phyloP scores from a whole-genome alignment of 2,329 filamentous ascomycete genomes.

The Paracamarosporium sp. region DNA sequence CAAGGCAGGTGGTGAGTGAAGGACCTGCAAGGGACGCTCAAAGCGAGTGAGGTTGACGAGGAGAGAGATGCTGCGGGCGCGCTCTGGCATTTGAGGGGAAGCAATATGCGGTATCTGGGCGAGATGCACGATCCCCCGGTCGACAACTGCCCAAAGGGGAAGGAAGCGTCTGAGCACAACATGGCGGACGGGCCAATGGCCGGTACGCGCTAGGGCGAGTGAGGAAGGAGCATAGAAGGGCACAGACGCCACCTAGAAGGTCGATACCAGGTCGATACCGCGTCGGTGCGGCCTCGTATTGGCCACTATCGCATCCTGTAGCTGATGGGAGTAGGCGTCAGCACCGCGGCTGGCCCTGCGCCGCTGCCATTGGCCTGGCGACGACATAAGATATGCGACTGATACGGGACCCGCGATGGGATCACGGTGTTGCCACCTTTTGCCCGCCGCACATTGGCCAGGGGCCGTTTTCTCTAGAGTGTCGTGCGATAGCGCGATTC shows the following conservation, averaged over 20 bases:
- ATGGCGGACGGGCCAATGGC: background rate
- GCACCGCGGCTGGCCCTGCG: background rate
- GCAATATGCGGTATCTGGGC: conserved; percentile 9
- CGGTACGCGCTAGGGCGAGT: background rate
- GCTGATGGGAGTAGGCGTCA: background rate
- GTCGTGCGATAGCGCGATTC: conserved; percentile 5
- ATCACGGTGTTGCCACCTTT: background rate
- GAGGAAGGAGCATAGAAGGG: background rate
- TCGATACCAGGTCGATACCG: background rate
- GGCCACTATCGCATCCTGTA: conserved; percentile 1
- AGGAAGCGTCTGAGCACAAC: conserved; percentile 1
- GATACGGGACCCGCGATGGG: too few relatives aligned
- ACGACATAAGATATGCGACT: too few relatives aligned
- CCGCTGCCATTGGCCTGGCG: background rate
- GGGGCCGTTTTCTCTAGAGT: background rate
- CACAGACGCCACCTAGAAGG: conserved; percentile 2
- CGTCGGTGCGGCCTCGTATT: too few relatives aligned
- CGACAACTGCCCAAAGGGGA: background rate
- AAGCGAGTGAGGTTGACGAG: conserved; percentile 8
- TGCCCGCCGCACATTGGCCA: background rate
- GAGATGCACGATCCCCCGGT: background rate
- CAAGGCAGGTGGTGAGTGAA: background rate
- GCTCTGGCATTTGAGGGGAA: conserved; percentile 7
- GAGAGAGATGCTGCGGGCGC: background rate
- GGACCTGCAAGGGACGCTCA: conserved; percentile 1